These are phyloP conservation scores for Citrus glauca DNA, from an alignment of 345 rosid species.

Conservation along the genomic window DNA sequence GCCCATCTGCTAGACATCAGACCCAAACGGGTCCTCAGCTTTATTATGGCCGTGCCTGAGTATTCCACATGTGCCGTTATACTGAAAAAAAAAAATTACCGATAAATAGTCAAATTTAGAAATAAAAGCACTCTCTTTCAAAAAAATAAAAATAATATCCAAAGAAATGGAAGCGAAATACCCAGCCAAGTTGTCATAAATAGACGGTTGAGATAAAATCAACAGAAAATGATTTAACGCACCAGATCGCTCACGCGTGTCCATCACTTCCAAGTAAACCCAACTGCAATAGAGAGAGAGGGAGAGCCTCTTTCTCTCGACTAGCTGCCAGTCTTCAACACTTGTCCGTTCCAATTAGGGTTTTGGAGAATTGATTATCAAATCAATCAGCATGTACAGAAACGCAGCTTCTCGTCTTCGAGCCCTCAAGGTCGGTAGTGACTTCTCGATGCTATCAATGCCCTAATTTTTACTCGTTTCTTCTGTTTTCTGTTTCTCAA, in stretches of 20 bases:
- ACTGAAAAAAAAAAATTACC: too few relatives aligned
- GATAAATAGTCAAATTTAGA: too few relatives aligned
- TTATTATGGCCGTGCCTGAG: too few relatives aligned
- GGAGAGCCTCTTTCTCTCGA: neutral
- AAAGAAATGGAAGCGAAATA: too few relatives aligned
- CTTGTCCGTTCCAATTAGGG: conserved; percentile 8
- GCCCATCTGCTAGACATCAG: too few relatives aligned
- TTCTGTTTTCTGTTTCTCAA: neutral
- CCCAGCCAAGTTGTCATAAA: too few relatives aligned
- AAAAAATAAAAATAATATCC: too few relatives aligned
- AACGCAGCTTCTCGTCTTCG: conserved; percentile 49
- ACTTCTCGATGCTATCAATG: neutral
- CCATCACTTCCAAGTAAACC: neutral
- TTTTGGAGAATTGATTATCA: neutral
- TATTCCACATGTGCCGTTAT: too few relatives aligned
- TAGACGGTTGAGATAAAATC: conserved; percentile 1
- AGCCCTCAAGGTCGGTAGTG: conserved; percentile 43
- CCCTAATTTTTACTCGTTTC: neutral
- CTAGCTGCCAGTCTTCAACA: neutral
- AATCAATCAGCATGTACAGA: conserved; percentile 42
- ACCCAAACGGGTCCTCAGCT: too few relatives aligned
- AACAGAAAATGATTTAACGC: neutral
- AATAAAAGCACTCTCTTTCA: too few relatives aligned
- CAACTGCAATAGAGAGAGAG: neutral
- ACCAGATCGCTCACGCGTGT: conserved; percentile 1